Evolutionary conservation across 2,329 filamentous ascomycete genomes (phyloP).

Genomic region (Neoascochyta sp.): DNA sequence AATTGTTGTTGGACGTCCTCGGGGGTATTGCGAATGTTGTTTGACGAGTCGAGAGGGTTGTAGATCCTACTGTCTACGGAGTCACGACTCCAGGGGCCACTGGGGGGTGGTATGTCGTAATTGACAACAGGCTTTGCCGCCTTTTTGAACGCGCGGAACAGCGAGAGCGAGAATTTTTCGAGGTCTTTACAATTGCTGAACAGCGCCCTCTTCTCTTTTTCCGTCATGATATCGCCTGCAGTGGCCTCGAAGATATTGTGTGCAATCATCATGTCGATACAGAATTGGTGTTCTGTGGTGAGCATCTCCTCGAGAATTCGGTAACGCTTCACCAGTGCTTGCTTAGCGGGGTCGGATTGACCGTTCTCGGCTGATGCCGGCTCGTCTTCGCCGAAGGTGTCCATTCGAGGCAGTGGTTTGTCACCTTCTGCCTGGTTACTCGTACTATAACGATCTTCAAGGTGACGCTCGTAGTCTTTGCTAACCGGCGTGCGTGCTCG

Average conservation of each 20-base stretch:
- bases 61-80: conserved; percentile 16
- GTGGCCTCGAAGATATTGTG: conserved; percentile 98
- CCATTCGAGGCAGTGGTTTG: conserved; percentile 6
- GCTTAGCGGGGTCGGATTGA: conserved; percentile 20
- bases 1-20: conserved; percentile 28
- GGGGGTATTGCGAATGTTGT: conserved; percentile 15
- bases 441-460: conserved; percentile 18
- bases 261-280: conserved; percentile 94
- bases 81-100: conserved; percentile 23
- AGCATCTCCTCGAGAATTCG: conserved; percentile 88
- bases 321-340: conserved; percentile 66
- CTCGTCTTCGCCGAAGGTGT: conserved; percentile 2
- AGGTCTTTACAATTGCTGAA: conserved; percentile 93
- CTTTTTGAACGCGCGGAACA: conserved; percentile 76
- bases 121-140: conserved; percentile 74
- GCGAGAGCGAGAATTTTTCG: conserved; percentile 75
- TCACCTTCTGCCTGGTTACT: conserved; percentile 13
- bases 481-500: conserved; percentile 20
- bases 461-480: conserved; percentile 14
- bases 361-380: conserved; percentile 10
- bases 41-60: conserved; percentile 14
- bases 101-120: conserved; percentile 37
- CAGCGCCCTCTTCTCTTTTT: conserved; percentile 80
- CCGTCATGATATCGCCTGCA: conserved; percentile 71
- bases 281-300: conserved; percentile 87